phyloP scores from a whole-genome alignment of 495 filamentous ascomycete species.

The Penicillium soppii region DNA sequence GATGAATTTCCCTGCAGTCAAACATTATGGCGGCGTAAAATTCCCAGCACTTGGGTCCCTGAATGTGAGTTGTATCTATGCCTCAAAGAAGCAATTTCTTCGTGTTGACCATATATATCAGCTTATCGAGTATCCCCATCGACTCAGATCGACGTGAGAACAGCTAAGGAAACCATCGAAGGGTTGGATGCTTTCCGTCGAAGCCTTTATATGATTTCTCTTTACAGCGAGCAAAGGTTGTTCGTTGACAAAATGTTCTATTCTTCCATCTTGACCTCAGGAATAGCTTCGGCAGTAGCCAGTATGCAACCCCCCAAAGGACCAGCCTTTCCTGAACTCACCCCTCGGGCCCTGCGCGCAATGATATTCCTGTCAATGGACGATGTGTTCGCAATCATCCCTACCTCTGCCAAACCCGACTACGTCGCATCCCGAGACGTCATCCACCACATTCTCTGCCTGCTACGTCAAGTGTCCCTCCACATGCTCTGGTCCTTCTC shows the following conservation, averaged over 20 bases:
- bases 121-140: background rate
- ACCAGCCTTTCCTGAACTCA: background rate
- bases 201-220: conserved; percentile 1
- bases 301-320: background rate
- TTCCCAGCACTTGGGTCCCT: background rate
- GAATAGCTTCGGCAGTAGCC: background rate
- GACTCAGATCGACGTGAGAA: background rate
- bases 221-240: background rate
- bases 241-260: background rate
- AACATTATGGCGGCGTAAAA: background rate
- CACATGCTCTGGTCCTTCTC: background rate
- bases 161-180: background rate
- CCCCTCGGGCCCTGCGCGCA: background rate
- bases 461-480: background rate
- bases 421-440: background rate
- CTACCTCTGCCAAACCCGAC: background rate
- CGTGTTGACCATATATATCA: background rate
- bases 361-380: background rate
- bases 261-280: background rate
- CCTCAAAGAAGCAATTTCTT: background rate
- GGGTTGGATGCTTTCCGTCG: background rate
- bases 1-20: background rate
- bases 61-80: background rate
- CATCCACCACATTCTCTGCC: background rate
- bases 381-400: background rate